Base-by-base conservation (phyloP, 305 asterid species). In the Fraxinus platypoda region DNA sequence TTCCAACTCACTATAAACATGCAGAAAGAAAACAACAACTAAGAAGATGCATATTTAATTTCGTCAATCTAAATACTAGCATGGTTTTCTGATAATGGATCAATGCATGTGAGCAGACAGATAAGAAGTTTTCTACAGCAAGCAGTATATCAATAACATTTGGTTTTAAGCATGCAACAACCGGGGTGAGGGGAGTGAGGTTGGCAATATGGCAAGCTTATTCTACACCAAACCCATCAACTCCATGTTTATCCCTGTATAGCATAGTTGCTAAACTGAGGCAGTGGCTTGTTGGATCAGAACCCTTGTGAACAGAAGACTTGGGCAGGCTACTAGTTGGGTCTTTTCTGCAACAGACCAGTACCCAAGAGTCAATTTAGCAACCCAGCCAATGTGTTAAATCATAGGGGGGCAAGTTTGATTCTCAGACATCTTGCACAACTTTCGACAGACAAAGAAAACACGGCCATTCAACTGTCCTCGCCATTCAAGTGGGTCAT, bases 1-100 rank as follows among this genome's bases (percentile, higher is more conserved):
- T 90, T 96, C 98, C 94, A 96, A 87, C 21, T 96, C 98, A 84
- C 98, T 94, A 93, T 85, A 86, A 75, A 46, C 0, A 84, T 86
- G 76, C 68, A 77, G 1, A 41, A 80, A 79, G 46, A 38, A 8
- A 38, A 75, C 9, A 2, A 6, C 75, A 71, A 52, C 35, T 59
- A 81, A 49, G 59, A 76, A 43, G 41, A 70, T 68, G 78, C 74
- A 33, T 35, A 46, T 71, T n/a, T 2, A 30, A 62, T 9, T 38
- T 28, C 12, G 33, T 54, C 21, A 31, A 57, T 54, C 37, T 15
- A 30, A 31, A 70, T 13, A 6, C 21, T 19, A 71, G 41, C 46
- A 71, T 59, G 38, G 46, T 38, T 71, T 21, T 34, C 43, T 8
- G 3, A 3, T 28, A 25, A 34, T 43, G 54, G 54, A 43, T 26